Evolutionary conservation across 352 stramenopile genomes (phyloP), one percentile per base, ranked within the genome.

Genomic region (Phytophthora nicotianae): DNA sequence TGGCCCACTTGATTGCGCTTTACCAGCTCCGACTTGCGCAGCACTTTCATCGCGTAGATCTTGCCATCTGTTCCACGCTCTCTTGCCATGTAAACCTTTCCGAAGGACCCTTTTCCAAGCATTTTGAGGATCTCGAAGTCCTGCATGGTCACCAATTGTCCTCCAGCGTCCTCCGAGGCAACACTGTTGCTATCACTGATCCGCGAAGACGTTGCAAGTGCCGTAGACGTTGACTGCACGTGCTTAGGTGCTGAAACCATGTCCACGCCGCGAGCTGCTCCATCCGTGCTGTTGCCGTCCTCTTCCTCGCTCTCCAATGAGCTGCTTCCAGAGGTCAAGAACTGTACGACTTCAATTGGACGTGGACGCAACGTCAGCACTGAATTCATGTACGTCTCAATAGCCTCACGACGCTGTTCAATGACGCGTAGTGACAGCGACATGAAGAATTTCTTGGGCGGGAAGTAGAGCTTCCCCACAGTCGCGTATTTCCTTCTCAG

Each of bases 81-180:
- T 50, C 89, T 83, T 6, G 98, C 97, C 49, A 99, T 90, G 74
- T 99, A 99, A 26, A 99, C 97, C 68, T 99, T 98, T 68, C 95
- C 95, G 74, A 98, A 98, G 5, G 87, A 98, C 26, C 96, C 96
- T 66, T 99, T 99, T 37, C 97, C 97, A 65, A 99, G 96, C 75
- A 99, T 97, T 73, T 98, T 98, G 26, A 99, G 86, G 54, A 99
- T 97, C 62, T 98, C 95, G 75, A 99, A 99, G 63, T 96, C 89
- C 50, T 81, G 72, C 79, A 92, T 89, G 2, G 69, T 76, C 35
- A 95, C 77, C 16, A 82, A 55, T 19, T 73, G 64, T 41, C 48
- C 51, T 37, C 29, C 54, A 23, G 54, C 29, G 13, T 77, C 69
- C 26, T 77, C 65, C 41, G 55, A 56, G 1, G 33, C 49, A 37